phyloP scores from a whole-genome alignment of 2,329 filamentous ascomycete genomes.

The Knoxdaviesia proteae region DNA sequence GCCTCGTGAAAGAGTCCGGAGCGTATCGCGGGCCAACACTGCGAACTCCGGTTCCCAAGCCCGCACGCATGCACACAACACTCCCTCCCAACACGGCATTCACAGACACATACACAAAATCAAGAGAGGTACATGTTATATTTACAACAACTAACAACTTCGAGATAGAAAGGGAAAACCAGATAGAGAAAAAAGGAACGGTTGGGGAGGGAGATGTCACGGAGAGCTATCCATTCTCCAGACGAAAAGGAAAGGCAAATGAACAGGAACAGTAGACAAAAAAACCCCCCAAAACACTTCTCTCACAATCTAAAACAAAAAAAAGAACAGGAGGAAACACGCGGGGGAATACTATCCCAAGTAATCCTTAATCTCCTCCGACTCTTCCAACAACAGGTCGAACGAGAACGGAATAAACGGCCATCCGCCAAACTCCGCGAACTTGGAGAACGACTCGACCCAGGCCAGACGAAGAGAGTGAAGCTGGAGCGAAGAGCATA shows the following conservation, averaged over 20 bases:
- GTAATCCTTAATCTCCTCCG: constrained; percentile 39
- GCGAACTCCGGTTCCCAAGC: too few species aligned
- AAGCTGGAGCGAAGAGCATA: constrained; percentile 6
- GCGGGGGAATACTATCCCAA: constrained; percentile 16
- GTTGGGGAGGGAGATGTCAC: neutral
- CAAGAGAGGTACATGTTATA: too few species aligned
- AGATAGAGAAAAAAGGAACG: too few species aligned
- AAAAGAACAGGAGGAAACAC: constrained; percentile 3
- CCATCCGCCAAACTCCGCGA: constrained; percentile 78
- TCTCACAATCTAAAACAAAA: neutral
- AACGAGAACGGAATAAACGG: constrained; percentile 83
- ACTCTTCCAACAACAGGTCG: constrained; percentile 64
- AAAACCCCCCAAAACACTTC: neutral
- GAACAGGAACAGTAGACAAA: neutral
- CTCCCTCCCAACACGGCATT: too few species aligned
- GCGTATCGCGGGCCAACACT: too few species aligned
- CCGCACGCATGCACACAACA: too few species aligned
- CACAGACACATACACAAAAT: too few species aligned
- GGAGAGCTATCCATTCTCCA: neutral
- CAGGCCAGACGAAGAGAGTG: constrained; percentile 81
- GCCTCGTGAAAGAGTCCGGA: too few species aligned
- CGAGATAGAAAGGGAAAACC: too few species aligned
- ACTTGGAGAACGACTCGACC: constrained; percentile 97
- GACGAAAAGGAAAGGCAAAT: neutral
- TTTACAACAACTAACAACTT: too few species aligned